phyloP scores from a whole-genome alignment of 164 flowering plant species.

The Chimonanthus salicifolius region DNA sequence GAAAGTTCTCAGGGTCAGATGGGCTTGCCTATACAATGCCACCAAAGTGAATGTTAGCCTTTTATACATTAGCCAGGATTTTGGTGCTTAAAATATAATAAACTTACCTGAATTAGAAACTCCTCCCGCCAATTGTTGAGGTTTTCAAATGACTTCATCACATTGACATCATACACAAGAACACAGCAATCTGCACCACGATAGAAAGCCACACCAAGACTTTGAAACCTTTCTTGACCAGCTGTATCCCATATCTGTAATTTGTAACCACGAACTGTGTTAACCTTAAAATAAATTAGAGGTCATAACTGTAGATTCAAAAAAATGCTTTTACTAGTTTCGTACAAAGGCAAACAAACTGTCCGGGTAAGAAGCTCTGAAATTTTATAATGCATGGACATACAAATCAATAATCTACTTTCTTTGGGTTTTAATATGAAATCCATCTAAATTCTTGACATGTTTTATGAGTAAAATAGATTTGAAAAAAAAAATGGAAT shows the following conservation, averaged over 20 bases:
- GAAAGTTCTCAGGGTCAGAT: slow-evolving; percentile 90
- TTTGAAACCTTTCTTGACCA: slow-evolving; percentile 93
- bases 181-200: slow-evolving; percentile 97
- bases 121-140: slow-evolving; percentile 90
- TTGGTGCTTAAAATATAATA: not conserved
- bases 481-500: too few relatives aligned
- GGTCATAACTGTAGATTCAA: not conserved
- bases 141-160: slow-evolving; percentile 77
- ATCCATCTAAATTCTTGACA: not conserved
- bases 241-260: slow-evolving; percentile 92
- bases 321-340: too few relatives aligned
- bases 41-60: not conserved
- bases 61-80: not conserved
- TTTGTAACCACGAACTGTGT: not conserved
- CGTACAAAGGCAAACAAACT: not conserved
- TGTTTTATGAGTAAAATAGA: too few relatives aligned
- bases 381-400: too few relatives aligned
- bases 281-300: not conserved
- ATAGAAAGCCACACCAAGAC: slow-evolving; percentile 90
- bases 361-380: not conserved
- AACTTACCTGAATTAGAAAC: slow-evolving; percentile 71
- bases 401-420: not conserved
- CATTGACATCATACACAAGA: slow-evolving; percentile 88
- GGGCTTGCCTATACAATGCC: slow-evolving; percentile 68
- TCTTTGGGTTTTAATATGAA: not conserved